These are phyloP conservation scores for Craspedostauros australis DNA, from an alignment of 108 stramenopile genomes.

Conservation along the genomic window DNA sequence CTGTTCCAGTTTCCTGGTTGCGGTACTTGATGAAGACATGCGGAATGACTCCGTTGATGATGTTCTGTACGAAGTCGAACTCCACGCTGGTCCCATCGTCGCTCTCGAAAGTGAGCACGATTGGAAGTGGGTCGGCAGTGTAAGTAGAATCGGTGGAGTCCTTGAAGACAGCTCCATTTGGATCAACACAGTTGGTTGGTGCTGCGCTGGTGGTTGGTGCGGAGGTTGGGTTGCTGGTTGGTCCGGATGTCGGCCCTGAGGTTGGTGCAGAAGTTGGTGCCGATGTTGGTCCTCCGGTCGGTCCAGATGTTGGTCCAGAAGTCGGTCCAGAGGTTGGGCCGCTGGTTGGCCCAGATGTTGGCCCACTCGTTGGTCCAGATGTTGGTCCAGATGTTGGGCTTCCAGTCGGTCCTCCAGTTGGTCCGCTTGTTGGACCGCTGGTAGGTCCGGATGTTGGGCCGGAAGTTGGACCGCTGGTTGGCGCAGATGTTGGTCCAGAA, in stretches of 20 bases:
- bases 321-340: slow-evolving; percentile 4
- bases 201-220: not conserved
- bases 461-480: slow-evolving; percentile 3
- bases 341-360: not conserved
- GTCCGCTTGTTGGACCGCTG: not conserved
- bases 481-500: slow-evolving; percentile 1
- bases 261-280: slow-evolving; percentile 4
- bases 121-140: too few species aligned
- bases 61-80: too few species aligned
- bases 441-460: slow-evolving; percentile 3
- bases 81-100: too few species aligned
- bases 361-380: not conserved
- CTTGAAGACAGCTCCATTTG: too few species aligned
- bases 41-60: too few species aligned
- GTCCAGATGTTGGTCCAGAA: slow-evolving; percentile 2
- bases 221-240: not conserved
- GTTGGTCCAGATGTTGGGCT: slow-evolving; percentile 4
- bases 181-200: too few species aligned
- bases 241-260: not conserved
- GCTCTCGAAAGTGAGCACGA: too few species aligned
- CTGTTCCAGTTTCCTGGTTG: too few species aligned
- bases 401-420: not conserved
- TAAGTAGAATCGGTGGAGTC: too few species aligned
- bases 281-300: slow-evolving; percentile 1
- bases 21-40: too few species aligned